Conservation (phyloP, 176 grass and related monocot species). For the Aegilops bicornis region DNA sequence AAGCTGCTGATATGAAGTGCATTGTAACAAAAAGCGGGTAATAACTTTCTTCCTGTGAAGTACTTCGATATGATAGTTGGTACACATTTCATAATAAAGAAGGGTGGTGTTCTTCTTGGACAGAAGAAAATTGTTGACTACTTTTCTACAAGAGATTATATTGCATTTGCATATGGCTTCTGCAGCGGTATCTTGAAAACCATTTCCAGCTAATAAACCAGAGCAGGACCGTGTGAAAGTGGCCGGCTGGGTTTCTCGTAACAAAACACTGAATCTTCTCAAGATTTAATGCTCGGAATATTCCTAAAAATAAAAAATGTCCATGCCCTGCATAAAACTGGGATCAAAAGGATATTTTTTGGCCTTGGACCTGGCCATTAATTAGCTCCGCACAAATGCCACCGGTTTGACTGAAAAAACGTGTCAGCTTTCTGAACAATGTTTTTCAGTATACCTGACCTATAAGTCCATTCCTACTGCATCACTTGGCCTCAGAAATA, state of each 20-base stretch:
- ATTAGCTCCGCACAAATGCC: not conserved
- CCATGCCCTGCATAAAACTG: not conserved
- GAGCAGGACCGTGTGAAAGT: not conserved
- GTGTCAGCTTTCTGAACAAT: not conserved
- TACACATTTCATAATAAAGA: not conserved
- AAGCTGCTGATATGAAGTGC: conserved; percentile 88
- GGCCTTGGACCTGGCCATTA: not conserved
- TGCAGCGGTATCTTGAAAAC: not conserved
- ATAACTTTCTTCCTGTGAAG: conserved; percentile 7
- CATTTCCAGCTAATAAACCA: not conserved
- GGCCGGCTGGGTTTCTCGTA: not conserved
- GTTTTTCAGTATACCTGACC: not conserved
- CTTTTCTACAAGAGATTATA: not conserved
- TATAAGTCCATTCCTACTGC: not conserved
- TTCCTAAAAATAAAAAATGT: not conserved
- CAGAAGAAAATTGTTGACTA: not conserved
- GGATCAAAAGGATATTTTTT: not conserved
- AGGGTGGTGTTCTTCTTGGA: not conserved
- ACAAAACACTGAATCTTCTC: not conserved
- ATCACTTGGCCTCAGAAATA: not conserved
- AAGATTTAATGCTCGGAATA: not conserved
- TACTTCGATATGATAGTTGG: not conserved
- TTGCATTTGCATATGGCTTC: not conserved
- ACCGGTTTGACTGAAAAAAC: not conserved
- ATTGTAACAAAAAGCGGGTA: conserved; percentile 96